These are phyloP conservation scores for Citrus sp. DNA, from an alignment of 345 rosid genomes.

Conservation along the genomic window DNA sequence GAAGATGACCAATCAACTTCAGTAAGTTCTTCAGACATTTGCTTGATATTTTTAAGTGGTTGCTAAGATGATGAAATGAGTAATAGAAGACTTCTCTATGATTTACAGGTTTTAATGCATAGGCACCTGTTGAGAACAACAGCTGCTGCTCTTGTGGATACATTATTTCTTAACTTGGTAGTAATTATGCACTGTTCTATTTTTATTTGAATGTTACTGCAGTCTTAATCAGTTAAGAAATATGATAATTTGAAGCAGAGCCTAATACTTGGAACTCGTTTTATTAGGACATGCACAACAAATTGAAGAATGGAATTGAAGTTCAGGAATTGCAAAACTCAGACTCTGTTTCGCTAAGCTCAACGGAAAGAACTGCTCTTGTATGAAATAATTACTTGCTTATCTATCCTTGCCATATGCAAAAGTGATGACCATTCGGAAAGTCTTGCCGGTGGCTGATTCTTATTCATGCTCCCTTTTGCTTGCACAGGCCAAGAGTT, in stretches of 20 bases:
- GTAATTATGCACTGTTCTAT: conserved; percentile 6
- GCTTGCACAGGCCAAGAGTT: conserved; percentile 68
- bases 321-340: conserved; percentile 57
- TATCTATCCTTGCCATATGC: background rate
- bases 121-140: conserved; percentile 84
- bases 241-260: conserved; percentile 1
- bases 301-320: conserved; percentile 73
- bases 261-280: conserved; percentile 17
- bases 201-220: conserved; percentile 7
- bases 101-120: conserved; percentile 75
- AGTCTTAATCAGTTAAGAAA: conserved; percentile 11
- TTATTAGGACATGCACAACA: conserved; percentile 65
- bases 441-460: background rate
- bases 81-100: conserved; percentile 18
- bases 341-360: conserved; percentile 43
- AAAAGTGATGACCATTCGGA: background rate
- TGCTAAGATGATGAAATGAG: conserved; percentile 21
- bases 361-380: conserved; percentile 62
- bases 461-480: conserved; percentile 9
- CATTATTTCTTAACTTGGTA: conserved; percentile 74
- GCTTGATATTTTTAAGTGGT: background rate
- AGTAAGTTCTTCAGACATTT: conserved; percentile 48
- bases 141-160: conserved; percentile 67
- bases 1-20: conserved; percentile 86
- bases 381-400: conserved; percentile 40